phyloP scores from a whole-genome alignment of 2,329 filamentous ascomycete genomes.

The Exophiala oligosperma region DNA sequence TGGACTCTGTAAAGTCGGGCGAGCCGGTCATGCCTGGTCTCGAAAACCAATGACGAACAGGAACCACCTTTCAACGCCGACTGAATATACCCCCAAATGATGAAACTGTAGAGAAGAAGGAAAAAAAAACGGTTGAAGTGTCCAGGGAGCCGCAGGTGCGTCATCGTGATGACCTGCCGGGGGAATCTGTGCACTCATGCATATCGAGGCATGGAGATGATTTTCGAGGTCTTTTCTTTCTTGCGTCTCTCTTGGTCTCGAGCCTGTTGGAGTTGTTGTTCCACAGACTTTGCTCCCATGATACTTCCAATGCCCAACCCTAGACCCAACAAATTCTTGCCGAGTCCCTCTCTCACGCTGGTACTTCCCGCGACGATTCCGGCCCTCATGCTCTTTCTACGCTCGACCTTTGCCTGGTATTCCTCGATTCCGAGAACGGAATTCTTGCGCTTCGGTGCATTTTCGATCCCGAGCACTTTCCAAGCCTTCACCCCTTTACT shows the following conservation, averaged over 20 bases:
- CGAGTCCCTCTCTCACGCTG: conserved; percentile 18
- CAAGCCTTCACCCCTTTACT: conserved; percentile 20
- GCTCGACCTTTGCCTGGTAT: conserved; percentile 25
- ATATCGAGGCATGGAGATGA: conserved; percentile 10
- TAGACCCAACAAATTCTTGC: conserved; percentile 19
- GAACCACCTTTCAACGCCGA: no score
- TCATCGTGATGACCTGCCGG: no score
- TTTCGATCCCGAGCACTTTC: conserved; percentile 21
- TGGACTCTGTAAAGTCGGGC: no score
- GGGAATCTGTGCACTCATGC: conserved; percentile 1
- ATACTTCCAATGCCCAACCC: conserved; percentile 16
- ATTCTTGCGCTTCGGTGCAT: conserved; percentile 16
- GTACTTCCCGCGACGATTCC: background rate
- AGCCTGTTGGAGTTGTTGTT: conserved; percentile 16
- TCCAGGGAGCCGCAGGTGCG: no score
- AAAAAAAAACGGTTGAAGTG: background rate
- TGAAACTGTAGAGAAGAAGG: no score
- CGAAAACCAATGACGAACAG: no score
- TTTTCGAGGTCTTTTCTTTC: conserved; percentile 31
- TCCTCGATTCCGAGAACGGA: conserved; percentile 24
- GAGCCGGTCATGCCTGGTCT: no score
- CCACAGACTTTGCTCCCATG: conserved; percentile 12
- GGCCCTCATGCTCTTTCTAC: conserved; percentile 21
- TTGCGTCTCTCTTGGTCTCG: conserved; percentile 20
- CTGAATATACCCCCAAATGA: no score